Evolutionary conservation across 1,139 yeast species (phyloP).

Genomic region (Entelexis paramagnoliae): DNA sequence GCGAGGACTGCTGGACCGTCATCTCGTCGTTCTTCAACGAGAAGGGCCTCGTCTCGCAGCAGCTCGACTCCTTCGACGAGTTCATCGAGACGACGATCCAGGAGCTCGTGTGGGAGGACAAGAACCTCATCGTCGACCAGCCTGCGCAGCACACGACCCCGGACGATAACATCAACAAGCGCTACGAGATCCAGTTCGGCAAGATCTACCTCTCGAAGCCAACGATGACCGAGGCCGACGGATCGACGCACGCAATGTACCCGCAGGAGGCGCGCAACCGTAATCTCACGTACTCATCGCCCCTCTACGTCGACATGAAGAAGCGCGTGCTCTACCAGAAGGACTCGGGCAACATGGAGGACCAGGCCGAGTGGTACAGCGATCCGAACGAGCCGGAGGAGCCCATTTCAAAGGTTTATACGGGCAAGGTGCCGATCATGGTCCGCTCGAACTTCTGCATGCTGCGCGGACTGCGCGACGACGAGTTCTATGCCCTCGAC

Average conservation of each 20-base stretch:
- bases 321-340: conserved; percentile 78
- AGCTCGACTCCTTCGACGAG: conserved; percentile 95
- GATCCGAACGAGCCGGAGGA: conserved; percentile 50
- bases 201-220: conserved; percentile 94
- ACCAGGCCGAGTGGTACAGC: conserved; percentile 52
- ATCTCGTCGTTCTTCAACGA: conserved; percentile 92
- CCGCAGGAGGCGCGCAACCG: conserved; percentile 98
- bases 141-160: conserved; percentile 96
- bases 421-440: conserved; percentile 98
- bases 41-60: conserved; percentile 95
- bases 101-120: conserved; percentile 93
- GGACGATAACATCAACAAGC: conserved; percentile 74
- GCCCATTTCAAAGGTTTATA: conserved; percentile 59
- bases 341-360: conserved; percentile 44
- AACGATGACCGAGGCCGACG: conserved; percentile 98
- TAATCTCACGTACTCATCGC: conserved; percentile 91
- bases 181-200: conserved; percentile 93
- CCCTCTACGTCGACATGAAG: conserved; percentile 90
- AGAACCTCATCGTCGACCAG: conserved; percentile 86
- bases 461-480: conserved; percentile 83
- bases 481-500: conserved; percentile 85
- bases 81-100: conserved; percentile 94
- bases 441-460: conserved; percentile 92
- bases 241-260: conserved; percentile 95
- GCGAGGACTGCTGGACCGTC: conserved; percentile 99